Evolutionary conservation across 306 rosid species (phyloP).

Genomic region (Cicer cuneatum): DNA sequence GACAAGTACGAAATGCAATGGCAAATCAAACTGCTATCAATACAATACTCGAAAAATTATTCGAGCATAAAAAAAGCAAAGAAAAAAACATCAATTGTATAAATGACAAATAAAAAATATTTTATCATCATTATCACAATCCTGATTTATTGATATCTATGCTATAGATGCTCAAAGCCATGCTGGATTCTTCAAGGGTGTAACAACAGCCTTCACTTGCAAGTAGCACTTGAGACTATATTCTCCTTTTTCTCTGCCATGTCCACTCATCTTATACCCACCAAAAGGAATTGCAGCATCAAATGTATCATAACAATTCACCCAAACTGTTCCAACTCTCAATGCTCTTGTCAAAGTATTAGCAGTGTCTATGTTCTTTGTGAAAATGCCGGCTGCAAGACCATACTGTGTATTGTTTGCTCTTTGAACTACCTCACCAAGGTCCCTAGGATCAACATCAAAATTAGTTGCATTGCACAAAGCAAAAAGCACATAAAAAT

Average conservation of each 20-base stretch:
- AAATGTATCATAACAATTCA: conserved; percentile 78
- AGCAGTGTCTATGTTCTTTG: conserved; percentile 74
- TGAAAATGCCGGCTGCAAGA: conserved; percentile 90
- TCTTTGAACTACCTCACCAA: conserved; percentile 74
- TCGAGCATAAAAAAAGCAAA: not conserved
- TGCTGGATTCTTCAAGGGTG: conserved; percentile 74
- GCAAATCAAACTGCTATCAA: not conserved
- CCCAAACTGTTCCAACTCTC: conserved; percentile 80
- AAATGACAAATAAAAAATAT: conserved; percentile 10
- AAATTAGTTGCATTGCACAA: conserved; percentile 12
- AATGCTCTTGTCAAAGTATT: conserved; percentile 73
- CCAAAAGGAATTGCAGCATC: conserved; percentile 98
- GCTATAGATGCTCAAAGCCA: conserved; percentile 61
- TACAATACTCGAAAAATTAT: not conserved
- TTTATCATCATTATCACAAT: conserved; percentile 42
- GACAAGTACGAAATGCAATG: no score
- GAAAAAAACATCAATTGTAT: not conserved
- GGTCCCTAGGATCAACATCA: conserved; percentile 56
- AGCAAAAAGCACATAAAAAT: not conserved
- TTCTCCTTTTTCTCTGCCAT: conserved; percentile 89
- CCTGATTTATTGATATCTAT: conserved; percentile 42
- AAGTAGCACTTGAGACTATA: conserved; percentile 79
- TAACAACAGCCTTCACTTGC: conserved; percentile 95
- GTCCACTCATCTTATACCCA: conserved; percentile 94
- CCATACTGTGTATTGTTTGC: conserved; percentile 74